phyloP scores from a whole-genome alignment of 768 basidiomycete species.

The Lactarius quietus region DNA sequence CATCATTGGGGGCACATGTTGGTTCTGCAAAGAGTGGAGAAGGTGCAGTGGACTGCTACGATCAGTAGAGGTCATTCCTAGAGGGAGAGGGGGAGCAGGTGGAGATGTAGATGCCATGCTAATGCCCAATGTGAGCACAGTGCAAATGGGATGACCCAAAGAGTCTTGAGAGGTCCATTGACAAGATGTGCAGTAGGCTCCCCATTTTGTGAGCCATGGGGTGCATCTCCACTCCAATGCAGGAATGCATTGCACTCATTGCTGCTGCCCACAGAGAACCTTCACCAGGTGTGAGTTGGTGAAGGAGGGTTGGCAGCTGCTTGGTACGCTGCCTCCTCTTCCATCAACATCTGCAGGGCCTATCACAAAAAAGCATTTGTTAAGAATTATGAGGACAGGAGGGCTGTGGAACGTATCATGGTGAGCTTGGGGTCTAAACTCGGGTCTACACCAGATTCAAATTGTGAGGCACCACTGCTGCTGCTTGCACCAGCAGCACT shows the following conservation, averaged over 20 bases:
- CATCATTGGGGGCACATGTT: not conserved
- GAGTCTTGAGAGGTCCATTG: slow-evolving; percentile 7
- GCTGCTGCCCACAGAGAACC: slow-evolving; percentile 67
- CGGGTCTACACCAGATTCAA: slow-evolving; percentile 92
- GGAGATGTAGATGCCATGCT: slow-evolving; percentile 38
- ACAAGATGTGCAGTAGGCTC: slow-evolving; percentile 21
- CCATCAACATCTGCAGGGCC: slow-evolving; percentile 97
- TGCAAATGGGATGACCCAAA: slow-evolving; percentile 13
- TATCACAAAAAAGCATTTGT: slow-evolving; percentile 34
- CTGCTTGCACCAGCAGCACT: slow-evolving; percentile 43
- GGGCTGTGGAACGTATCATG: slow-evolving; percentile 56
- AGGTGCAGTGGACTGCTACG: slow-evolving; percentile 8
- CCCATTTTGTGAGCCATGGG: not conserved
- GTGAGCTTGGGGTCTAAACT: slow-evolving; percentile 95
- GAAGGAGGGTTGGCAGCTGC: slow-evolving; percentile 40
- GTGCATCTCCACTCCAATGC: slow-evolving; percentile 32
- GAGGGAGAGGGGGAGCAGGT: slow-evolving; percentile 36
- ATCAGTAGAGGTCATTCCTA: slow-evolving; percentile 7
- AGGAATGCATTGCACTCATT: slow-evolving; percentile 69
- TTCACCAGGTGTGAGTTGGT: slow-evolving; percentile 46
- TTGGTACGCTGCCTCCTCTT: slow-evolving; percentile 85
- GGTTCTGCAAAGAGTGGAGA: slow-evolving; percentile 23
- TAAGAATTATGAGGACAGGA: not conserved
- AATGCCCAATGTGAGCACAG: slow-evolving; percentile 4
- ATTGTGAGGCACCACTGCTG: slow-evolving; percentile 31